Base-by-base conservation (phyloP, 768 basidiomycete genomes). In the Boletus edulis region DNA sequence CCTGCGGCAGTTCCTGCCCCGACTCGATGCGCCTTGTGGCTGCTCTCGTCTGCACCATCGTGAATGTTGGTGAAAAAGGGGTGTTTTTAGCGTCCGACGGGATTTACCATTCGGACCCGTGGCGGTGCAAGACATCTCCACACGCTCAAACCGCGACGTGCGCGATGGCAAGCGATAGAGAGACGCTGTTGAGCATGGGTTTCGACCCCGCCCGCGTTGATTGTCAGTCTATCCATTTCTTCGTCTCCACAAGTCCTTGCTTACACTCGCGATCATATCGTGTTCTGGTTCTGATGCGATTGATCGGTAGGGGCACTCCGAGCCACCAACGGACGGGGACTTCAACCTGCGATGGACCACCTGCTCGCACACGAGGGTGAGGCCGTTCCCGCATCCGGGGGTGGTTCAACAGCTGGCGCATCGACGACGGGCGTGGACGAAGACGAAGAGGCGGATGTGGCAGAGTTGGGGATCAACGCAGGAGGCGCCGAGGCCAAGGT, bases 321-420 rank as follows among this genome's bases (percentile, higher is more conserved):
- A 62, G 90, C 91, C 6, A 97, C 94, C 10, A 81, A 78, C 35
- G 84, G 85, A 61, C 81, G 89, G 29, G 96, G 94, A 4, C 76
- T 98, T 0, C 95, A 97, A 68, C 89, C 87, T 8, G 90, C 89
- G 20, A 90, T 94, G 89, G 94, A 97, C 64, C 87, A 90, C 70
- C 75, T 97, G 37, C 73, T 97, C 37, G 89, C 86, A 70, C 81
- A 98, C 65, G 86, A 90, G 49, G 82, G 82, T 6, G 76, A 92
- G 55, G 77, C 86, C 1, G 76, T 96, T 11, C 92, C 94, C 11
- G 83, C 89, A 67, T 70, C 82, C 5, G 72, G 72, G 24, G 69
- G 72, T 79, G 3, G 8, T 10, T 3, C 24, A 15, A 0, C 6
- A 8, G 67, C 40, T 75, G 20, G 54, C 73, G 1, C 34, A 54